Evolutionary conservation across 176 grass and related monocot genomes (phyloP), one percentile per base, ranked within the genome.

Genomic region (Miscanthus lutarioriparius): DNA sequence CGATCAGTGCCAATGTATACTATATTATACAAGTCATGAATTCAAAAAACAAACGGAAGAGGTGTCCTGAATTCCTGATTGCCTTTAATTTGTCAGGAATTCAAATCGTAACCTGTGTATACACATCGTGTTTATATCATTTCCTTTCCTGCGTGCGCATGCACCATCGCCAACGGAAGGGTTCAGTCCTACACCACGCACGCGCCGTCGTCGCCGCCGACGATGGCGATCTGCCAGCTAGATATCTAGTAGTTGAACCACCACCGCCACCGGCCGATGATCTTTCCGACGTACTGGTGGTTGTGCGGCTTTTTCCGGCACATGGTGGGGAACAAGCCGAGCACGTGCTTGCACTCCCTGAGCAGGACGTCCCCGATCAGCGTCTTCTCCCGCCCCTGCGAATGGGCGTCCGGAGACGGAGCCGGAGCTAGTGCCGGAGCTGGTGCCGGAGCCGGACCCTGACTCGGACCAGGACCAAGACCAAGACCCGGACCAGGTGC

Each of bases 231-330:
- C 23, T 9, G 56, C 39, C 8, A 27, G 45, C 5, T 4, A n/a
- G n/a, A n/a, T n/a, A 8, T 2, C 48, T 81, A 88, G 72, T 88
- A 88, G 37, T 89, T 79, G 84, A 89, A 83, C 90, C 90, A 92
- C 86, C 86, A 89, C 5, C 26, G 25, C 86, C 78, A 86, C 38
- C 83, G 83, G 8, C 67, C 80, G 48, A 92, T 89, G 86, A 86
- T 86, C 68, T 75, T 81, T 74, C 90, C 90, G 83, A 86, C 90
- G 75, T 89, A 86, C 7, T 0, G 2, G 32, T 86, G 23, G 49
- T 47, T 35, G 70, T 89, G 90, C 2, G 27, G 54, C 83, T 39
- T 86, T 67, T 80, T 77, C 12, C 66, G 80, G 90, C 87, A 92
- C 47, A 26, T 16, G 20, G 68, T 75, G 7, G 87, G 79, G 69